Conservation (phyloP, 495 filamentous ascomycete genomes). For the Talaromyces proteolyticus region DNA sequence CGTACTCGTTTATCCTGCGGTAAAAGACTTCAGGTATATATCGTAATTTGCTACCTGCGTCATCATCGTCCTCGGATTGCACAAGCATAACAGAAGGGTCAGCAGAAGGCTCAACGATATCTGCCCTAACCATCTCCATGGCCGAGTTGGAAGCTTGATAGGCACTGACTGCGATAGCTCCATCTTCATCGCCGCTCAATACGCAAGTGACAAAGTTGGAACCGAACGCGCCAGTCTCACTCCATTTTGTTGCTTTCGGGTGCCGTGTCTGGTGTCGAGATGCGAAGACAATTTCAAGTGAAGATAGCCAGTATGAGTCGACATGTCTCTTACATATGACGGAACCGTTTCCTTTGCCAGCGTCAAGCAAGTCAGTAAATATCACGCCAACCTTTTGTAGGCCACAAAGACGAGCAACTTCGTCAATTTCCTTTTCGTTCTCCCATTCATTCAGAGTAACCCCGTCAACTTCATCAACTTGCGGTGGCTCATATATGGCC, state of each 20-base stretch:
- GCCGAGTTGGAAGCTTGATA: constrained; percentile 94
- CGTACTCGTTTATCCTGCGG: constrained; percentile 92
- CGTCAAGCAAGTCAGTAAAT: constrained; percentile 87
- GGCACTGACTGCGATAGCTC: constrained; percentile 79
- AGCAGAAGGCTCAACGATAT: constrained; percentile 91
- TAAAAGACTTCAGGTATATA: constrained; percentile 99
- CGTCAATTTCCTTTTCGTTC: constrained; percentile 75
- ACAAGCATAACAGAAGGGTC: constrained; percentile 94
- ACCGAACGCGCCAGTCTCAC: constrained; percentile 87
- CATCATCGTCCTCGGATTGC: constrained; percentile 81
- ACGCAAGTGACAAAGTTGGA: constrained; percentile 97
- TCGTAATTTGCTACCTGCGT: constrained; percentile 58
- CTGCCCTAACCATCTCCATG: constrained; percentile 93
- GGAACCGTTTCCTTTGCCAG: constrained; percentile 69
- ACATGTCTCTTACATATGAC: constrained; percentile 95
- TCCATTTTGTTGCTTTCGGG: constrained; percentile 94
- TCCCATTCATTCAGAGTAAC: constrained; percentile 84
- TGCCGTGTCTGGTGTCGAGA: constrained; percentile 80
- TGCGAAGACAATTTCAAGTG: constrained; percentile 85
- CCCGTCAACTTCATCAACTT: constrained; percentile 86
- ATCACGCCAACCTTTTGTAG: constrained; percentile 90
- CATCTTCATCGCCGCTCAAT: constrained; percentile 83
- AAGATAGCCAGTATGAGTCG: constrained; percentile 91
- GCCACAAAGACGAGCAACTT: constrained; percentile 78
- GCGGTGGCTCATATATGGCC: constrained; percentile 95